Base-by-base conservation (phyloP, 495 filamentous ascomycete species). In the Aspergillus carlsbadensis region DNA sequence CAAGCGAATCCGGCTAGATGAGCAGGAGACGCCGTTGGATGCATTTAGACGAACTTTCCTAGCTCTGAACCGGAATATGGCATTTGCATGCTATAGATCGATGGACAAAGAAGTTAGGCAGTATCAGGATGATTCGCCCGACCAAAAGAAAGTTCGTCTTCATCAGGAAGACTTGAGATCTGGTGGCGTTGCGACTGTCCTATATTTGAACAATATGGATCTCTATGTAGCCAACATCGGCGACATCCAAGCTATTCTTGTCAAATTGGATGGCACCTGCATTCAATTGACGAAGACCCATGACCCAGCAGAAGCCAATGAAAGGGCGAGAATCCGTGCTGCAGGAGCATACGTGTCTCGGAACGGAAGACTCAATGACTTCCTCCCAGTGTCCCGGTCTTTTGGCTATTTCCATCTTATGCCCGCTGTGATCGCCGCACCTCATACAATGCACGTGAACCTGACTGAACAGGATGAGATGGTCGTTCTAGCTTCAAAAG, bases 281-380 rank as follows among this genome's bases (percentile, higher is more conserved):
- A 85, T 82, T 56, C 83, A 92, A 54, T 72, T 99, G 58, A 97
- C 94, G 6, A 81, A 84, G 46, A 96, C 92, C 65, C 94, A 99
- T 70, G 91, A 96, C 59, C 95, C 94, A 6, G 92, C 92, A 0
- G 89, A 94, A 61, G 72, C 84, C 11, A 76, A 73, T 20, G 94
- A 99, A 70, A 82, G 94, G 33, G 83, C 90, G 58, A 87, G 94
- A 40, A 96, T 99, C 64, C 88, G 93, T 11, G 89, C 95, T 62
- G 94, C 95, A 14, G 94, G 94, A 15, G 94, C 95, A 6, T 99
- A 87, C 73, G 95, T 99, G 17, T 96, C 92, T 33, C 84, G 94
- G 35, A 90, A 93, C 65, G 94, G 94, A 10, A 95, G 90, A 66
- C 77, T 99, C 36, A 97, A 98, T 66, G 94, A 98, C 68, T 64